phyloP scores from a whole-genome alignment of 2,329 filamentous ascomycete genomes.

The Elsinoe batatas region DNA sequence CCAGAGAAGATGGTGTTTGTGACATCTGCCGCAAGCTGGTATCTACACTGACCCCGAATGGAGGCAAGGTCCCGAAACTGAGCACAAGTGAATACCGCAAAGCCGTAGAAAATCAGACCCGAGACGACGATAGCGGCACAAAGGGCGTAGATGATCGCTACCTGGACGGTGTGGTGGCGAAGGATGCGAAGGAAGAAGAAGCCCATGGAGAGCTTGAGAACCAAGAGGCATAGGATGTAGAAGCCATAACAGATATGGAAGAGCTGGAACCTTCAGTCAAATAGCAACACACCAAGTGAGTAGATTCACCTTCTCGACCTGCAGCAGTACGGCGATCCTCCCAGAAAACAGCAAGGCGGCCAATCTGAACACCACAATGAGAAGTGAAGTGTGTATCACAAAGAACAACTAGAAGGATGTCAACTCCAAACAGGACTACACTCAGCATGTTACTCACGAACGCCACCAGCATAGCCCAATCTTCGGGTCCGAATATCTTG shows the following conservation, averaged over 20 bases:
- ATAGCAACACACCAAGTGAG: neutral
- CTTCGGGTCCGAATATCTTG: neutral
- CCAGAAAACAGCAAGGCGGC: neutral
- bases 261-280: neutral
- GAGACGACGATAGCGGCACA: neutral
- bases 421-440: too few species aligned
- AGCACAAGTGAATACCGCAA: constrained; percentile 2
- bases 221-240: constrained; percentile 69
- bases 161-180: neutral
- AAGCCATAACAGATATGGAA: constrained; percentile 46
- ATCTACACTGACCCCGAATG: neutral
- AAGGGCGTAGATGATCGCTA: neutral
- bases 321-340: neutral
- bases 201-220: constrained; percentile 80
- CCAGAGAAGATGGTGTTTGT: neutral
- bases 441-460: neutral
- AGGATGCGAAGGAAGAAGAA: constrained; percentile 52
- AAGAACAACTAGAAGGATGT: neutral
- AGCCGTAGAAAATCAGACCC: neutral
- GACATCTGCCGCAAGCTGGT: neutral
- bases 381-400: neutral
- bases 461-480: constrained; percentile 6
- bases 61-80: neutral
- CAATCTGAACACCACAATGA: neutral
- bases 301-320: neutral